Conservation (phyloP, 345 rosid genomes). For the Citrus medica region DNA sequence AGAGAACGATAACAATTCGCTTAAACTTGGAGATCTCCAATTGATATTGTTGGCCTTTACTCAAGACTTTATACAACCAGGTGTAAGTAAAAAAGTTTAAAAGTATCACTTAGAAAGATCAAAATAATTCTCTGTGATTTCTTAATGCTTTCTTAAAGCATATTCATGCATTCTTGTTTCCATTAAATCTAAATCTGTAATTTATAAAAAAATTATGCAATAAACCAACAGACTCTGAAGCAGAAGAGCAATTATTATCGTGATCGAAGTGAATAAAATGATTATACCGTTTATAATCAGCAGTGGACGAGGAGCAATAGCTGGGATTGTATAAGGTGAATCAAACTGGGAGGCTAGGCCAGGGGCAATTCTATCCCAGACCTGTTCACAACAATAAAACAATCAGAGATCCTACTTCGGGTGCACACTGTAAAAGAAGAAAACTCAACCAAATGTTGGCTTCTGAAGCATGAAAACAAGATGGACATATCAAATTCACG, state of each 20-base stretch:
- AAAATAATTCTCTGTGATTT: background rate
- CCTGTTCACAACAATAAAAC: slow-evolving; percentile 38
- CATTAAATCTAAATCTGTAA: background rate
- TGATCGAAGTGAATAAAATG: background rate
- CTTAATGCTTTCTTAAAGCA: background rate
- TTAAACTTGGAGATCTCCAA: background rate
- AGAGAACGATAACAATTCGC: background rate
- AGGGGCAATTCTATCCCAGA: slow-evolving; percentile 92
- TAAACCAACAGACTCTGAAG: background rate
- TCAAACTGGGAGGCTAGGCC: slow-evolving; percentile 74
- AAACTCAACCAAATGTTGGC: background rate
- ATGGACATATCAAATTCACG: background rate
- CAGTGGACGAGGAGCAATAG: slow-evolving; percentile 70
- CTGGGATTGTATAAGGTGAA: slow-evolving; percentile 63
- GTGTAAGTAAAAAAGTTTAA: background rate
- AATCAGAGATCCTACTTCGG: background rate
- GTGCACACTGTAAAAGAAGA: background rate
- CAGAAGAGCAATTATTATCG: background rate
- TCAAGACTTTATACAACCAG: background rate
- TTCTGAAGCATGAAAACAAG: background rate
- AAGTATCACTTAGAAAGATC: background rate
- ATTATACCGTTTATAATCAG: slow-evolving; percentile 62
- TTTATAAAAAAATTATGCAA: background rate
- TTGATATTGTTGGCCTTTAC: background rate
- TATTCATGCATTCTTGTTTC: background rate